These are phyloP conservation scores for Scytalidium sp. DNA, from an alignment of 2,329 filamentous ascomycete genomes.

Conservation along the genomic window DNA sequence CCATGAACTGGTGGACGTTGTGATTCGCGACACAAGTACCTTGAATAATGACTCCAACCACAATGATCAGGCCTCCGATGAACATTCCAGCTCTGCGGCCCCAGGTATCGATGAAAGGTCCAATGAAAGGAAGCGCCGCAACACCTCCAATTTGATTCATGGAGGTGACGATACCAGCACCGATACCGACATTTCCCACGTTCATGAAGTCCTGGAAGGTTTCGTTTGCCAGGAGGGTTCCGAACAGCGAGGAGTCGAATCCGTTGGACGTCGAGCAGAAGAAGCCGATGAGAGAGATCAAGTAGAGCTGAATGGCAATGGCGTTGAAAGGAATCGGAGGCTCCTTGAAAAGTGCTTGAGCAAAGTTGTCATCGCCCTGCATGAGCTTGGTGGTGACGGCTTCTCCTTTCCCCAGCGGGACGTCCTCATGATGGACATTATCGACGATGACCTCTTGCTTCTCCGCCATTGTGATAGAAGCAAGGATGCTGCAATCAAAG, in stretches of 20 bases:
- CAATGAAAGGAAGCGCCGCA: constrained; percentile 42
- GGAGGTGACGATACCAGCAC: constrained; percentile 45
- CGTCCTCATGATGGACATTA: background rate
- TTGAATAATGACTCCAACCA: constrained; percentile 43
- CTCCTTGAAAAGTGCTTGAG: constrained; percentile 51
- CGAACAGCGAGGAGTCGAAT: constrained; percentile 47
- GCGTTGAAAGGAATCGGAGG: constrained; percentile 37
- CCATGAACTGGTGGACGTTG: constrained; percentile 42
- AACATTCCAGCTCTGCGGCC: constrained; percentile 45
- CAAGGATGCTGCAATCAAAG: background rate
- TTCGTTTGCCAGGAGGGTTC: constrained; percentile 40
- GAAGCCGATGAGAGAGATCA: constrained; percentile 41
- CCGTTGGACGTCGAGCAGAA: constrained; percentile 48
- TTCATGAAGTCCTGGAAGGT: constrained; percentile 35
- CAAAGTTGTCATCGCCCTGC: constrained; percentile 46
- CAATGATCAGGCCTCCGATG: constrained; percentile 36
- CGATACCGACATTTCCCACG: constrained; percentile 38
- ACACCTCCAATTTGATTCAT: constrained; percentile 50
- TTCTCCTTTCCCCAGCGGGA: background rate
- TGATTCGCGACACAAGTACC: constrained; percentile 22
- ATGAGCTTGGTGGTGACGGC: constrained; percentile 33
- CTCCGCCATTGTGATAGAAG: background rate
- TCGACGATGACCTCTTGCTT: background rate
- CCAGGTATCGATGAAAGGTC: constrained; percentile 42
- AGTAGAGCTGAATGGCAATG: constrained; percentile 37